Percentiles rank a stretch among this genome's conserved stretches.
These are phyloP conservation scores for Zygnema circumcarinatum DNA, from an alignment of 139 green algal species.

Conservation along the genomic window DNA sequence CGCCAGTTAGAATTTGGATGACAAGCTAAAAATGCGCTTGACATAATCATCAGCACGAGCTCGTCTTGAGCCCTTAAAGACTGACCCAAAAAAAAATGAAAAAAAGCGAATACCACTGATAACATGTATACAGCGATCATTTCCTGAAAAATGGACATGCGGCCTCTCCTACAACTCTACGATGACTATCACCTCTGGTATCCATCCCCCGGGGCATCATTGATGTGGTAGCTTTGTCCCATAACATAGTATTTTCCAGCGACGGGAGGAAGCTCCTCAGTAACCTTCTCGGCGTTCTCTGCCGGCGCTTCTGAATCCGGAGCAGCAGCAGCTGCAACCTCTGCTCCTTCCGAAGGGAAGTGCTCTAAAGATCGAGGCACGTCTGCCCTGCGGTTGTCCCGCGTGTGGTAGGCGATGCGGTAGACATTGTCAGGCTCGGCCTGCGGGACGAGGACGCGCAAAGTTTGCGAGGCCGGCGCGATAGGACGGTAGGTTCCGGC, in stretches of 20 bases:
- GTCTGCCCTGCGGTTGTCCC: not conserved
- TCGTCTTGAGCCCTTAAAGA: too few relatives aligned
- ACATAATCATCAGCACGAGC: too few relatives aligned
- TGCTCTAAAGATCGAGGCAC: not conserved
- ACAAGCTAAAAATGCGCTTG: too few relatives aligned
- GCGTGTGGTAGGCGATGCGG: not conserved
- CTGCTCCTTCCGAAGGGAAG: too few relatives aligned
- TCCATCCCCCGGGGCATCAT: not conserved
- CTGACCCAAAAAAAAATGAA: too few relatives aligned
- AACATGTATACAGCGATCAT: too few relatives aligned
- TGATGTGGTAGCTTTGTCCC: not conserved
- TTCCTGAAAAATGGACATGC: too few relatives aligned
- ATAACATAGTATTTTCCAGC: not conserved
- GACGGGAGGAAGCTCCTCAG: not conserved
- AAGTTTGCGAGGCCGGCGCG: not conserved
- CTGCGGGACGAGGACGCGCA: not conserved
- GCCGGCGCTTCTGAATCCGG: not conserved
- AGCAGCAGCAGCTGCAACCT: not conserved
- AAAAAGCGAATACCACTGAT: too few relatives aligned
- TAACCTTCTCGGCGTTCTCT: not conserved
- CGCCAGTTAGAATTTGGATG: too few relatives aligned
- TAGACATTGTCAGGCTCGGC: not conserved
- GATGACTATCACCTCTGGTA: not conserved
- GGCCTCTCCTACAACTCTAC: too few relatives aligned
- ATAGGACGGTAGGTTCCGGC: not conserved